Percentiles rank a stretch among this genome's conserved stretches.
phyloP scores from a whole-genome alignment of 352 stramenopile species.

The Pythium aquatile region DNA sequence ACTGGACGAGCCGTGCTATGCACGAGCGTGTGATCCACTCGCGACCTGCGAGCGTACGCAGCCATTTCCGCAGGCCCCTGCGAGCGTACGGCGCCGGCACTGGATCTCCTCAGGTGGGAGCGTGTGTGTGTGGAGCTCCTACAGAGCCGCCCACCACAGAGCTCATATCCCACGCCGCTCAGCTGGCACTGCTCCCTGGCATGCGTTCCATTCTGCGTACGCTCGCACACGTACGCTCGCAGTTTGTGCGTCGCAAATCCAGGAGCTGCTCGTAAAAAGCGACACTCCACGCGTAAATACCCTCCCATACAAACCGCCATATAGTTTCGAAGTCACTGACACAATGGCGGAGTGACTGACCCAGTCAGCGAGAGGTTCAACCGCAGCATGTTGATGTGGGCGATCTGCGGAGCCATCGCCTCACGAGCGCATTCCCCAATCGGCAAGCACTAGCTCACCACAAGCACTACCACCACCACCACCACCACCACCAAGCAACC shows the following conservation, averaged over 20 bases:
- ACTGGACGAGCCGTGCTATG: neutral
- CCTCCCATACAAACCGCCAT: slow-evolving; percentile 1
- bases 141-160: neutral
- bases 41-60: slow-evolving; percentile 9
- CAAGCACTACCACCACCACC: slow-evolving; percentile 4
- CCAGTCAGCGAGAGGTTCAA: neutral
- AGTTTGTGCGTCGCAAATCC: slow-evolving; percentile 3
- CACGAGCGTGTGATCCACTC: slow-evolving; percentile 2
- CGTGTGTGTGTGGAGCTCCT: neutral
- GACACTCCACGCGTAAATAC: neutral
- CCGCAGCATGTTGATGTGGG: neutral
- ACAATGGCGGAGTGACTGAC: neutral
- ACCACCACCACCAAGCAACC: slow-evolving; percentile 7
- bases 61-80: slow-evolving; percentile 14
- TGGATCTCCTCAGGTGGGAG: neutral
- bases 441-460: slow-evolving; percentile 1
- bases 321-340: neutral
- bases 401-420: neutral
- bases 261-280: neutral
- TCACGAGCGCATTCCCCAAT: slow-evolving; percentile 6
- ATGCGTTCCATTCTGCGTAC: slow-evolving; percentile 28
- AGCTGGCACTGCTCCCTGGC: neutral
- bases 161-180: neutral
- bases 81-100: slow-evolving; percentile 21
- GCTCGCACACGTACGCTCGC: slow-evolving; percentile 21